Conservation (phyloP, 31 red algal genomes). For the Odonthalia washingtoniensis region DNA sequence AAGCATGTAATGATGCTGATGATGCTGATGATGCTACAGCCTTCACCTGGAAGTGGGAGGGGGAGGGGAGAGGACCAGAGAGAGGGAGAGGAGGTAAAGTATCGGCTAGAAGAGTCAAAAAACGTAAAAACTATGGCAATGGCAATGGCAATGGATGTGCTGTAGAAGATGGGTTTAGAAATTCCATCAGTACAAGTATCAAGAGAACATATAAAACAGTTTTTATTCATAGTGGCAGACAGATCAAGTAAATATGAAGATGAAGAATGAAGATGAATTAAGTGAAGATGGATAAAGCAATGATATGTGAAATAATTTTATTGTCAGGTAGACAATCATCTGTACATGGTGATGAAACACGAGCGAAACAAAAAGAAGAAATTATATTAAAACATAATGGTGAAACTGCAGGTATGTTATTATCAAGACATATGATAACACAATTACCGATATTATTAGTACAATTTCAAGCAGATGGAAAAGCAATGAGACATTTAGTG, state of each 20-base stretch:
- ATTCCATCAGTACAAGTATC: conserved; percentile 53
- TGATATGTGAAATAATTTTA: conserved; percentile 55
- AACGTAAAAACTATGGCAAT: too few relatives aligned
- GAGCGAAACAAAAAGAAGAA: conserved; percentile 35
- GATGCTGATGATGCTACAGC: too few relatives aligned
- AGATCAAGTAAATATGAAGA: conserved; percentile 9
- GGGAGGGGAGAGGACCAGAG: too few relatives aligned
- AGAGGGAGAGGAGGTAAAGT: too few relatives aligned
- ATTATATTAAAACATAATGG: conserved; percentile 17
- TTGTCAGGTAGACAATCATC: conserved; percentile 47
- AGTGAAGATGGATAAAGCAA: conserved; percentile 35
- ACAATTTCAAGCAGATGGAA: conserved; percentile 59
- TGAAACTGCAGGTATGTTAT: conserved; percentile 21
- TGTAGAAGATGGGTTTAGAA: too few relatives aligned
- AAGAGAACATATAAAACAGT: conserved; percentile 54
- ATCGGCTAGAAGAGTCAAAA: too few relatives aligned
- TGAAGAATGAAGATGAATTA: conserved; percentile 23
- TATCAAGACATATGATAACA: conserved; percentile 44
- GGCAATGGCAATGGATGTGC: too few relatives aligned
- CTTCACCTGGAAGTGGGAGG: too few relatives aligned
- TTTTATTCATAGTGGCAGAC: conserved; percentile 44
- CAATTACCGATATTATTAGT: conserved; percentile 46
- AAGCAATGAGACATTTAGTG: conserved; percentile 43
- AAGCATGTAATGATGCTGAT: too few relatives aligned
- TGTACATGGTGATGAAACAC: conserved; percentile 46